Evolutionary conservation across 306 rosid species (phyloP), one percentile per base, ranked within the genome.

Genomic region (Urtica urens): DNA sequence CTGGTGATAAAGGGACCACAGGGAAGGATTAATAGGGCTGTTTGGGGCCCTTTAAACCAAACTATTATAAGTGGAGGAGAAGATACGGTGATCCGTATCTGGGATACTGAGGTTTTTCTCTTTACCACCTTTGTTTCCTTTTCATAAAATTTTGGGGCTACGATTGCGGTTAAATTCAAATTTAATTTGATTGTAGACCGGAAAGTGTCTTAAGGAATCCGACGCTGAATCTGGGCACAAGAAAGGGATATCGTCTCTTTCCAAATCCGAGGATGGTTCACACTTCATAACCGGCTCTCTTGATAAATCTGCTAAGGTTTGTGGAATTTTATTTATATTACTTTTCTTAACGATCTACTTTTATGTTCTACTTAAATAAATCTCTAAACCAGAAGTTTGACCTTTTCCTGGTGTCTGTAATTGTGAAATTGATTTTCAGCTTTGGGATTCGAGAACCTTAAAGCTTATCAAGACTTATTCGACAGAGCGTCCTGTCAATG

Each of bases 401-500:
- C 18, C 41, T 20, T 17, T 2, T 11, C 46, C 49, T 42, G 33
- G 24, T 38, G n/a, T n/a, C 38, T 62, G 16, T 57, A 54, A 22
- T 16, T 62, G 49, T 22, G n/a, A n/a, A 23, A 4, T 53, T 54
- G n/a, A n/a, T 3, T n/a, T 12, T 15, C 67, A 88, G 97, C 77
- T 90, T 28, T 90, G 95, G 97, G 97, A 90, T 64, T 35, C 51
- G 17, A 79, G 97, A 71, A 70, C 92, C 1, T 49, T 88, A 78
- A 72, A 86, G 44, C 95, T 90, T 37, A 63, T 90, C 78, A 90
- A 81, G 85, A 79, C 95, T 1, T 90, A 90, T 49, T 72, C 63
- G 35, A 81, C 95, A 0, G 97, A 81, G 66, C 86, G 95, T 11
- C 95, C 97, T 0, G 95, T 90, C 58, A 90, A 90, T 59, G 97